A percentile compares a stretch with the other conserved stretches of the same genome.
Conservation (phyloP, 192 early-diverging fungal genomes). For the Backusella luteola region DNA sequence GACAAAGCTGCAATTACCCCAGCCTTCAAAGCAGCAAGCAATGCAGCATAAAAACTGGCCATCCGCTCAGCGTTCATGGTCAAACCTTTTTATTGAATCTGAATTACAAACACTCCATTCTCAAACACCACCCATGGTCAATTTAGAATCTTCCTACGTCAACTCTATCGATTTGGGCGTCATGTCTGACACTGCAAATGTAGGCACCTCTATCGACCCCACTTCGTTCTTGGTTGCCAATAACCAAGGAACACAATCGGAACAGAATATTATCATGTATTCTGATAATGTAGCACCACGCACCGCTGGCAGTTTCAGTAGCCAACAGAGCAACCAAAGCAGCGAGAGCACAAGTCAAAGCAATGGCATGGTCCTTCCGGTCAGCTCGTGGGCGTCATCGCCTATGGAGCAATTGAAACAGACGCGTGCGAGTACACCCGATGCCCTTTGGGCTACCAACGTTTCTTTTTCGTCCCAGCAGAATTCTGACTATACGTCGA, state of each 20-base stretch:
- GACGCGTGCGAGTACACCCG: background rate
- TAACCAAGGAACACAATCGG: background rate
- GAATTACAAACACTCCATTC: conserved; percentile 13
- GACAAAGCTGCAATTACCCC: background rate
- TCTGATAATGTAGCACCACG: background rate
- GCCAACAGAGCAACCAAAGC: background rate
- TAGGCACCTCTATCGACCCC: background rate
- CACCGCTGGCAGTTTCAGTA: background rate
- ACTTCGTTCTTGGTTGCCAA: background rate
- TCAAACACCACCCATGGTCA: background rate
- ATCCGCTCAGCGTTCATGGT: background rate
- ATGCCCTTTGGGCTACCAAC: background rate
- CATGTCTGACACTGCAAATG: background rate
- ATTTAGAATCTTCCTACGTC: background rate
- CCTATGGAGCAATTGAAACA: background rate
- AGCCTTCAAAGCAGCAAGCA: background rate
- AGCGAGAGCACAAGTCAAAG: background rate
- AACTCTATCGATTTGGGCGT: background rate
- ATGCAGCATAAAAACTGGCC: background rate
- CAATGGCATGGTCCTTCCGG: background rate
- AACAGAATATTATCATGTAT: background rate
- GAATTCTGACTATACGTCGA: background rate
- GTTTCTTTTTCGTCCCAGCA: background rate
- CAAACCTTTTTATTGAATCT: background rate
- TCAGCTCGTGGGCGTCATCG: background rate